Base-by-base conservation (phyloP, 208 protist genomes). In the Leptomonas seymouri region DNA sequence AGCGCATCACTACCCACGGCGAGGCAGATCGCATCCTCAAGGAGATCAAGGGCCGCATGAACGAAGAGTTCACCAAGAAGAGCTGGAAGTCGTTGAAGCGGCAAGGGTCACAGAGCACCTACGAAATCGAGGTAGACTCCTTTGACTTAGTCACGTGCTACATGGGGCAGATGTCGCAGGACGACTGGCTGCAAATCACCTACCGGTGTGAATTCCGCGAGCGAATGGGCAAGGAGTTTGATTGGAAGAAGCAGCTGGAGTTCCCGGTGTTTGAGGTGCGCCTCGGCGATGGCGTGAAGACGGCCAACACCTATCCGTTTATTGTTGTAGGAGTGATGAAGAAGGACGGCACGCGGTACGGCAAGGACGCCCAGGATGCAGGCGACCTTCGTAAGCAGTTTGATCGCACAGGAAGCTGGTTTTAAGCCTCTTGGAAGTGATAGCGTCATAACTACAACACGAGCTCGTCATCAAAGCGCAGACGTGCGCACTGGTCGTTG, bases 141-240 rank as follows among this genome's bases (percentile, higher is more conserved):
- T 97, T 97, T 65, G 77, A 88, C 46, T 60, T 97, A 4, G 84
- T 95, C 15, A 94, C 89, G 55, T 93, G 87, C 76, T 97, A 95
- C 77, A 88, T 94, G 87, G 92, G 92, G 1, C 89, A 94, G 76
- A 93, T 97, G 89, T 83, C 89, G 23, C 74, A 91, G 59, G 92
- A 97, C 25, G 92, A 97, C 59, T 97, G 92, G 89, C 74, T 97
- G 23, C 92, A 97, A 73, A 86, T 95, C 31, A 97, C 92, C 20
- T 93, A 93, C 66, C 82, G 78, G 61, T 94, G 87, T 66, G 89
- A 93, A 73, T 93, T 83, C 70, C 85, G 82, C 23, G 80, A 97
- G 70, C 76, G 92, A n/a, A 50, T 59, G 25, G 67, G 81, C 56
- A 78, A 81, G 57, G 74, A 70, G 46, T 61, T 67, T 25, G 89